Percentiles rank a stretch among this genome's conserved stretches.
Evolutionary conservation across 805 yeast genomes (phyloP).

Genomic region (Pichia sporocuriosa): DNA sequence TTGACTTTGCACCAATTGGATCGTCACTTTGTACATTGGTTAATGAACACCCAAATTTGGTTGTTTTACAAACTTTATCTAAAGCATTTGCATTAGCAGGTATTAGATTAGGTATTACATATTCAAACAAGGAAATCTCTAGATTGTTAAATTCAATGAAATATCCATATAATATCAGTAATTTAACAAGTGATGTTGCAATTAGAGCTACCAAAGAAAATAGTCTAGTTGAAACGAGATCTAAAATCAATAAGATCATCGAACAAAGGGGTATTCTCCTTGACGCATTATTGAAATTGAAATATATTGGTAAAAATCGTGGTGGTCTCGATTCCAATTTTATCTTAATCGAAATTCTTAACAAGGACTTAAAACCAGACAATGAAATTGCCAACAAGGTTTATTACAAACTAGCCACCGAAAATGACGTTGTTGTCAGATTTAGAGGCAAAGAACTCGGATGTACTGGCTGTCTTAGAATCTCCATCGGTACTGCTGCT

Average conservation of each 20-base stretch:
- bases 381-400: slow-evolving; percentile 59
- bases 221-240: slow-evolving; percentile 55
- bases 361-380: slow-evolving; percentile 55
- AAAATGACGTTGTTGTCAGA: slow-evolving; percentile 76
- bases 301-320: slow-evolving; percentile 63
- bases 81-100: slow-evolving; percentile 97
- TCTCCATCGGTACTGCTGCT: slow-evolving; percentile 76
- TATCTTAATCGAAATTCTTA: slow-evolving; percentile 64
- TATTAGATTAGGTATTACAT: slow-evolving; percentile 81
- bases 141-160: slow-evolving; percentile 78
- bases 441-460: slow-evolving; percentile 88
- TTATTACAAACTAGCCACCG: slow-evolving; percentile 64
- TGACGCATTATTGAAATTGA: slow-evolving; percentile 44
- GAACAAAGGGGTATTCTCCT: slow-evolving; percentile 52
- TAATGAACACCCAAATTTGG: slow-evolving; percentile 72
- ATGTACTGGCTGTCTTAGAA: slow-evolving; percentile 80
- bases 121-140: slow-evolving; percentile 53
- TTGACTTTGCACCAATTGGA: slow-evolving; percentile 70
- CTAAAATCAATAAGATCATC: slow-evolving; percentile 42
- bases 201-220: slow-evolving; percentile 57
- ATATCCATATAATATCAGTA: slow-evolving; percentile 91
- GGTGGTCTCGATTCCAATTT: slow-evolving; percentile 90
- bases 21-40: slow-evolving; percentile 74
- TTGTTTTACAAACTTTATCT: slow-evolving; percentile 86
- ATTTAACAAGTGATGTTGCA: slow-evolving; percentile 72